Evolutionary conservation across 768 basidiomycete species (phyloP), one percentile per base, ranked within the genome.

Genomic region (Pulveroboletus sp.): DNA sequence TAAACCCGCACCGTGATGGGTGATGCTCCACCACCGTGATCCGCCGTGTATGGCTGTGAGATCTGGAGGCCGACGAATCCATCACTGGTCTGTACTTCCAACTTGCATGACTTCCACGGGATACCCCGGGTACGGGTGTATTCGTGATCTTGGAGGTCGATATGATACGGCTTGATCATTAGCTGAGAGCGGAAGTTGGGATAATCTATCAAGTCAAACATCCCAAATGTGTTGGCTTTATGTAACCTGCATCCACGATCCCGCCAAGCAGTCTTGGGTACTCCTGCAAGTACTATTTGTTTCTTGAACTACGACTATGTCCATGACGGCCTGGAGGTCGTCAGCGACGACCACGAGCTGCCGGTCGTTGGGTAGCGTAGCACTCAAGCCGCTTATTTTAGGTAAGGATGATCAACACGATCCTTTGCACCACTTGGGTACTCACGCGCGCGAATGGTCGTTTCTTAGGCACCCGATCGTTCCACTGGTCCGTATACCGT

Each of bases 241-340:
- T 58, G 64, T 67, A 65, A 56, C 47, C 37, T 39, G 33, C 35
- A 24, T 35, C 34, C 29, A 34, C 43, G 46, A 55, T 53, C 48
- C 49, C 47, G 52, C 32, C 29, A 45, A n/a, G 21, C n/a, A 43
- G 27, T 29, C 25, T 29, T 29, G 27, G 40, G 29, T 20, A 23
- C 14, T 40, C 58, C 40, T 59, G 56, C 45, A 60, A 57, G 59
- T 16, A 55, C 29, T 49, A 55, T 32, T 49, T 25, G 43, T 50
- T 43, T 44, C 57, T 63, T 60, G 48, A 62, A 58, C 58, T 42
- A 48, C 54, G 27, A 64, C 51, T 55, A 68, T 66, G 61, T 49
- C 64, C 49, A 56, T 68, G 52, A 55, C 59, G 64, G 66, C 62
- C 56, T 58, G 60, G 36, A 58, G 59, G 64, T 50, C 66, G 64